phyloP scores from a whole-genome alignment of 257 asterid species.

The Lithospermum erythrorhizon region DNA sequence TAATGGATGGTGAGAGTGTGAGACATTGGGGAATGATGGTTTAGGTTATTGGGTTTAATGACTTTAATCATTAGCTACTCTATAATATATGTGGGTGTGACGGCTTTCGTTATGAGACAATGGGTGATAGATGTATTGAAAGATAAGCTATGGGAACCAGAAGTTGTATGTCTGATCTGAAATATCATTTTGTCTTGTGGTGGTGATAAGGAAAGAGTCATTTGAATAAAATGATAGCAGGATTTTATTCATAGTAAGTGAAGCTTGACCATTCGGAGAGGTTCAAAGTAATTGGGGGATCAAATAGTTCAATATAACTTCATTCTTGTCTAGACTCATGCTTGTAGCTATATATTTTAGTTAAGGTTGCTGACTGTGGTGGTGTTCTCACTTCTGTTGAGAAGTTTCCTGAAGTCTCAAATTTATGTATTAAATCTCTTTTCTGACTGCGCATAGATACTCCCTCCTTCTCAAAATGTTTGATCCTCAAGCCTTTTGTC shows the following conservation, averaged over 20 bases:
- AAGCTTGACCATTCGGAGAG: not conserved
- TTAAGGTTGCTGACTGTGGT: not conserved
- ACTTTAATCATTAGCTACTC: not conserved
- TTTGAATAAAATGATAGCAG: too few species aligned
- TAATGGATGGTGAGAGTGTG: not conserved
- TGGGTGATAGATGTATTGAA: not conserved
- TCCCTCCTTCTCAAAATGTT: too few species aligned
- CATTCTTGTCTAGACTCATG: not conserved
- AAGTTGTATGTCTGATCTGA: not conserved
- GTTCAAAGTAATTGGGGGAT: not conserved
- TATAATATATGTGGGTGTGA: not conserved
- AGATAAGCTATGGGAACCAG: not conserved
- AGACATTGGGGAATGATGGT: not conserved
- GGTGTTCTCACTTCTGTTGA: not conserved
- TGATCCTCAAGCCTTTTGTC: too few species aligned
- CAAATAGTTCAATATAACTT: not conserved
- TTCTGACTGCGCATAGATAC: not conserved
- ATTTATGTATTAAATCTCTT: not conserved
- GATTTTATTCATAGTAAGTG: not conserved
- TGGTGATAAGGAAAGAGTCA: not conserved
- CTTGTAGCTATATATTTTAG: not conserved
- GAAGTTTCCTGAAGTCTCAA: not conserved
- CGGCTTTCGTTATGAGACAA: not conserved
- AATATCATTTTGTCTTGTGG: not conserved
- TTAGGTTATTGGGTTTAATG: not conserved